Evolutionary conservation across 306 rosid genomes (phyloP).

Genomic region (Senna siamea): DNA sequence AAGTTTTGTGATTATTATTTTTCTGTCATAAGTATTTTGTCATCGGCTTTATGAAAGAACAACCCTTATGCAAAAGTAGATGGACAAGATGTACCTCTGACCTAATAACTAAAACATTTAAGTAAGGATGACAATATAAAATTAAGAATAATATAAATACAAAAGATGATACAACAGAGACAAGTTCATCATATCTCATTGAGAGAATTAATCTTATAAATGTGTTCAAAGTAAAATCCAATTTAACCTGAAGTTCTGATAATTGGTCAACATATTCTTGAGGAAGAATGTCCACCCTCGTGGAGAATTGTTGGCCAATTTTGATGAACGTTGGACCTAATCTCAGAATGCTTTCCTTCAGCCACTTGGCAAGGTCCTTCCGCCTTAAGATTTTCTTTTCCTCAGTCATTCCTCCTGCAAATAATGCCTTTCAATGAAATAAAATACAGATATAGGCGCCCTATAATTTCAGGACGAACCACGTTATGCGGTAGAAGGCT

Average conservation of each 20-base stretch:
- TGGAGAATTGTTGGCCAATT: constrained; percentile 99
- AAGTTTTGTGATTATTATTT: neutral
- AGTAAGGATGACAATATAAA: constrained; percentile 18
- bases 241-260: constrained; percentile 93
- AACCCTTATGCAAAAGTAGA: constrained; percentile 3
- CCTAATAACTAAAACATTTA: constrained; percentile 14
- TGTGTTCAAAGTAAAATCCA: constrained; percentile 15
- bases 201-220: constrained; percentile 31
- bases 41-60: constrained; percentile 20
- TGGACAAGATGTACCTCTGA: neutral
- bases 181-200: constrained; percentile 28
- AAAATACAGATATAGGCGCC: constrained; percentile 1
- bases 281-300: constrained; percentile 97
- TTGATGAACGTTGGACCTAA: constrained; percentile 98
- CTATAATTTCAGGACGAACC: constrained; percentile 24
- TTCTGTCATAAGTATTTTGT: neutral
- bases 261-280: constrained; percentile 97
- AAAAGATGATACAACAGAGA: constrained; percentile 29
- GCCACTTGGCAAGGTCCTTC: constrained; percentile 93
- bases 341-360: constrained; percentile 93
- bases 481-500: constrained; percentile 11
- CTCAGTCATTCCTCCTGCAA: constrained; percentile 90
- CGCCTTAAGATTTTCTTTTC: constrained; percentile 73
- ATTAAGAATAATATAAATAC: neutral
- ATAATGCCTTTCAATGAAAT: constrained; percentile 28